Evolutionary conservation across 2,329 filamentous ascomycete genomes (phyloP).

Genomic region (Periconia digitata): DNA sequence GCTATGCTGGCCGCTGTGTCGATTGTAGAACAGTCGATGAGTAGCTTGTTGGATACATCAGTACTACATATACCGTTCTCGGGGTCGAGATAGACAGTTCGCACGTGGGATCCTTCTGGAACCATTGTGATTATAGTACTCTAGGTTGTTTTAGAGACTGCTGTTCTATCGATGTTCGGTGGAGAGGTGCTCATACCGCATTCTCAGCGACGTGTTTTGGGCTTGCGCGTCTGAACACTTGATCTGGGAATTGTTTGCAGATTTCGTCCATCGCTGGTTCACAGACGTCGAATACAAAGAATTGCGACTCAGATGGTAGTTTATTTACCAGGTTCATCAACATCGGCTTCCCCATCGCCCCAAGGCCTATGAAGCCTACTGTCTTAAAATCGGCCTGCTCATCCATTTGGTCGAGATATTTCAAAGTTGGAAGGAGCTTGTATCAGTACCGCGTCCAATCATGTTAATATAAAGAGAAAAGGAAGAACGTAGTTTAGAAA

Average conservation of each 20-base stretch:
- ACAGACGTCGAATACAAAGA: slow-evolving; percentile 55
- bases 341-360: slow-evolving; percentile 60
- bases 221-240: slow-evolving; percentile 44
- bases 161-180: background rate
- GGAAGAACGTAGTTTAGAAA: too few species aligned
- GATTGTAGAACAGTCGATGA: slow-evolving; percentile 60
- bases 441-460: too few species aligned
- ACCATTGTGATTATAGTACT: slow-evolving; percentile 57
- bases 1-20: slow-evolving; percentile 54
- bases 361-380: slow-evolving; percentile 57
- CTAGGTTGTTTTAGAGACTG: slow-evolving; percentile 28
- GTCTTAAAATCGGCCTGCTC: slow-evolving; percentile 23
- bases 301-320: slow-evolving; percentile 44
- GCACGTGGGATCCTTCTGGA: slow-evolving; percentile 55
- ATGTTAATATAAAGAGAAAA: too few species aligned
- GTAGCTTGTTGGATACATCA: slow-evolving; percentile 47
- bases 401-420: slow-evolving; percentile 22
- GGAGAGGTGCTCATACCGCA: slow-evolving; percentile 43
- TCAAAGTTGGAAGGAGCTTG: too few species aligned
- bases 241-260: slow-evolving; percentile 42
- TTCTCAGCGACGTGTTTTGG: slow-evolving; percentile 54
- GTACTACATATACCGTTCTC: slow-evolving; percentile 47
- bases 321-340: slow-evolving; percentile 53
- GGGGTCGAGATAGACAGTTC: slow-evolving; percentile 53
- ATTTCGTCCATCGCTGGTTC: slow-evolving; percentile 47